Conservation (phyloP, 1,139 yeast species). For the Geotrichum cucujoidarum region DNA sequence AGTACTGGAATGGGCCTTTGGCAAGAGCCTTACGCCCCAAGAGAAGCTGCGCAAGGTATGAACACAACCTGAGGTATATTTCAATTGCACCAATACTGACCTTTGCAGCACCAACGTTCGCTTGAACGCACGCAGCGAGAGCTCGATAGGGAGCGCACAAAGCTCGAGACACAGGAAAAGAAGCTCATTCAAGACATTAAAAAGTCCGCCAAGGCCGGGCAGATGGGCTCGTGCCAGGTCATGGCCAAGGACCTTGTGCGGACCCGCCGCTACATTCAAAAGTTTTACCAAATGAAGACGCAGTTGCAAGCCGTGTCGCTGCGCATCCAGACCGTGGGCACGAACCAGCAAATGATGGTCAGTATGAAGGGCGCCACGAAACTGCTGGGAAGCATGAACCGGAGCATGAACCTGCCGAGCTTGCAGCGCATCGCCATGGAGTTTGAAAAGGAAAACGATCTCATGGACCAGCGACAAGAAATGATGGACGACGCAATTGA, state of each 20-base stretch:
- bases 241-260: slow-evolving; percentile 94
- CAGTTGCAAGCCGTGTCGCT: slow-evolving; percentile 91
- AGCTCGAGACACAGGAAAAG: slow-evolving; percentile 88
- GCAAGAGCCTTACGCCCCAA: slow-evolving; percentile 88
- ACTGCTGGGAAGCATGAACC: slow-evolving; percentile 78
- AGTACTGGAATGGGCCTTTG: slow-evolving; percentile 91
- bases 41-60: slow-evolving; percentile 75
- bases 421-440: slow-evolving; percentile 88
- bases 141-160: slow-evolving; percentile 76
- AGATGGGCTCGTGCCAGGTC: slow-evolving; percentile 81
- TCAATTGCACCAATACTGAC: neutral
- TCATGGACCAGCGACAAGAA: slow-evolving; percentile 98
- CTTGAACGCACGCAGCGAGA: slow-evolving; percentile 92
- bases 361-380: slow-evolving; percentile 94
- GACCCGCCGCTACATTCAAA: slow-evolving; percentile 71
- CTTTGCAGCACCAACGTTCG: slow-evolving; percentile 71
- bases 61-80: too few relatives aligned
- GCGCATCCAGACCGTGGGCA: slow-evolving; percentile 84
- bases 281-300: slow-evolving; percentile 90
- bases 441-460: slow-evolving; percentile 86
- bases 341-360: slow-evolving; percentile 91
- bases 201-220: slow-evolving; percentile 86
- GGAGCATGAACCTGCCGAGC: slow-evolving; percentile 85
- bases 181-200: slow-evolving; percentile 79
- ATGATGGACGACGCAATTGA: slow-evolving; percentile 98